phyloP scores from a whole-genome alignment of 345 rosid species.

The Physaria fendleri region DNA sequence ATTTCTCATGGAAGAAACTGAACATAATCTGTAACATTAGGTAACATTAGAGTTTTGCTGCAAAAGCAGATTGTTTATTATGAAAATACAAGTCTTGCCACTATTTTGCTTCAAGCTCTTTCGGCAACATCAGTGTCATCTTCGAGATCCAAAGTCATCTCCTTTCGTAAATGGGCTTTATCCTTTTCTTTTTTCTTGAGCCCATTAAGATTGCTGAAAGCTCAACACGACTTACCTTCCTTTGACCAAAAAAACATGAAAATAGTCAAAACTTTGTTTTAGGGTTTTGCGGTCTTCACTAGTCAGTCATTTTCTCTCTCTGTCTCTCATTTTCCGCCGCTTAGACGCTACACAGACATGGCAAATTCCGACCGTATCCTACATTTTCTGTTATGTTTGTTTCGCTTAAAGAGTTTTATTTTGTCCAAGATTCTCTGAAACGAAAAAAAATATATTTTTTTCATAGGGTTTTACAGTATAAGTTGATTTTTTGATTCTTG shows the following conservation, averaged over 20 bases:
- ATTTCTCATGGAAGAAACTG: slow-evolving; percentile 41
- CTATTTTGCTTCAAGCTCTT: slow-evolving; percentile 45
- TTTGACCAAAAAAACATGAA: too few relatives aligned
- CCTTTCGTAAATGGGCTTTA: too few relatives aligned
- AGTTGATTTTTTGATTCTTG: too few relatives aligned
- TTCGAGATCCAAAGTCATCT: too few relatives aligned
- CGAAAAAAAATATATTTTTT: background rate
- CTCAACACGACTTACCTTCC: background rate
- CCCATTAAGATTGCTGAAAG: background rate
- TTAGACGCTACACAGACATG: slow-evolving; percentile 31
- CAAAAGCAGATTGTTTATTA: too few relatives aligned
- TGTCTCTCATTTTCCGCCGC: slow-evolving; percentile 11
- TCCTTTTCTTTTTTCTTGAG: background rate
- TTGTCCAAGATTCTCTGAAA: background rate
- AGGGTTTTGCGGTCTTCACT: slow-evolving; percentile 18
- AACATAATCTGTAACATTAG: background rate
- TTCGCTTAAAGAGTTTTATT: background rate
- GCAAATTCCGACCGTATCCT: slow-evolving; percentile 43
- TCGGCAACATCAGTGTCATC: slow-evolving; percentile 52
- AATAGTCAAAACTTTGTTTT: background rate
- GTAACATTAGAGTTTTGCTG: background rate
- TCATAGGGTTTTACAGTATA: background rate
- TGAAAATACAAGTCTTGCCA: slow-evolving; percentile 8
- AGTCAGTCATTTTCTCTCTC: too few relatives aligned
- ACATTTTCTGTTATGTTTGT: background rate